Evolutionary conservation across 129 eudicot species (phyloP), one percentile per base, ranked within the genome.

Genomic region (Silybum marianum): DNA sequence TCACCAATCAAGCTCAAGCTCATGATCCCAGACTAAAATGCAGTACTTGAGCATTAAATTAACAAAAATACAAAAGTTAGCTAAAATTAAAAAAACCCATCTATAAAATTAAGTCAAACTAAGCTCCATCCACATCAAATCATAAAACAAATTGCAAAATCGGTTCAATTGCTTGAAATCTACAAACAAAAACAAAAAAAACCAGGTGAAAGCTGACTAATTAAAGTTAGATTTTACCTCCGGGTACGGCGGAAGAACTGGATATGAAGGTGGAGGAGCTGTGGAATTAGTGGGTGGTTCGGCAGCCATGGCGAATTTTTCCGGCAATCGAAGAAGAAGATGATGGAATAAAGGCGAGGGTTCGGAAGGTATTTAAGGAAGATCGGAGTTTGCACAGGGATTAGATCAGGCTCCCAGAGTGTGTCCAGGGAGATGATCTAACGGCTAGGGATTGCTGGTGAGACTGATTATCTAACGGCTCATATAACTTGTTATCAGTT

Each of bases 191-290:
- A n/a, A n/a, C n/a, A n/a, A n/a, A n/a, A 10, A 10, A 69, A 58
- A 23, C 38, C 51, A 44, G 30, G 6, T 6, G 7, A 63, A 13
- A 63, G 38, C 8, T 46, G 39, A 12, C 6, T 44, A 21, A 26
- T 16, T 18, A 14, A 25, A 8, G 66, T 58, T 9, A 12, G 39
- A 4, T 6, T 46, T 60, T 75, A 90, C 94, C 90, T 92, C 95
- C 0, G 91, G 94, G 30, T 88, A 89, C 25, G 60, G 90, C 2
- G 88, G 87, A 4, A 90, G 83, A 67, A 78, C 19, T 0, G 83
- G 32, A 38, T n/a, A 19, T 2, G 88, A 30, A 51, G 79, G 39
- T 0, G 85, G 70, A 19, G 85, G 70, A 19, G 79, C 72, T 8
- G 81, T 30, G 39, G 82, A 19, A n/a, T 42, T 9, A 13, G 24